Percentiles rank a stretch among this genome's conserved stretches.
phyloP scores from a whole-genome alignment of 176 grass and related monocot species.

The Elymus sibiricus region DNA sequence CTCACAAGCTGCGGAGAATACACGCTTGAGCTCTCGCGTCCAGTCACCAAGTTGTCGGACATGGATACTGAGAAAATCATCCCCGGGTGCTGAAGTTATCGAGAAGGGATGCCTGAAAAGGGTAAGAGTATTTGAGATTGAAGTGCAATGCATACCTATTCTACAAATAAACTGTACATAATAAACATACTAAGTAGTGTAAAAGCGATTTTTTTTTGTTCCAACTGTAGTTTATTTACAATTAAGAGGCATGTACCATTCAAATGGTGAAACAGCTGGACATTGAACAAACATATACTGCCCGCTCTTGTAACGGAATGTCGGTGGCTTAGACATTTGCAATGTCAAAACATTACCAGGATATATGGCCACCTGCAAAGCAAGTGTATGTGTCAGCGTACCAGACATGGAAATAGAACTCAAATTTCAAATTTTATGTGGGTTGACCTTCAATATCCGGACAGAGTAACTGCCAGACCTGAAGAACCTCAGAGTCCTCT shows the following conservation, averaged over 20 bases:
- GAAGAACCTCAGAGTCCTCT: constrained; percentile 84
- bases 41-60: constrained; percentile 95
- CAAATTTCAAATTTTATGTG: constrained; percentile 7
- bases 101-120: constrained; percentile 94
- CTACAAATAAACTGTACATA: not conserved
- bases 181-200: not conserved
- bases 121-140: constrained; percentile 19
- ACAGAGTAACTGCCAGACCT: constrained; percentile 90
- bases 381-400: constrained; percentile 34
- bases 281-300: constrained; percentile 99
- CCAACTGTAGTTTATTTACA: constrained; percentile 1
- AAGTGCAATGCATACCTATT: not conserved
- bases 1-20: constrained; percentile 93
- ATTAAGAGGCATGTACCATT: constrained; percentile 67
- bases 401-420: constrained; percentile 23
- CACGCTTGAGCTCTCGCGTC: constrained; percentile 86
- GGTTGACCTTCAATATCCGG: constrained; percentile 74
- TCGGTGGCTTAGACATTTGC: constrained; percentile 88
- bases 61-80: constrained; percentile 95
- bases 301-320: constrained; percentile 86
- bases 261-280: constrained; percentile 87
- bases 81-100: constrained; percentile 90
- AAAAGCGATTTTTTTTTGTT: not conserved
- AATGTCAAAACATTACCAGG: constrained; percentile 91
- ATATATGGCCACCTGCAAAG: constrained; percentile 89